Conservation (phyloP, 1,139 yeast genomes). For the Protomyces inouyei region DNA sequence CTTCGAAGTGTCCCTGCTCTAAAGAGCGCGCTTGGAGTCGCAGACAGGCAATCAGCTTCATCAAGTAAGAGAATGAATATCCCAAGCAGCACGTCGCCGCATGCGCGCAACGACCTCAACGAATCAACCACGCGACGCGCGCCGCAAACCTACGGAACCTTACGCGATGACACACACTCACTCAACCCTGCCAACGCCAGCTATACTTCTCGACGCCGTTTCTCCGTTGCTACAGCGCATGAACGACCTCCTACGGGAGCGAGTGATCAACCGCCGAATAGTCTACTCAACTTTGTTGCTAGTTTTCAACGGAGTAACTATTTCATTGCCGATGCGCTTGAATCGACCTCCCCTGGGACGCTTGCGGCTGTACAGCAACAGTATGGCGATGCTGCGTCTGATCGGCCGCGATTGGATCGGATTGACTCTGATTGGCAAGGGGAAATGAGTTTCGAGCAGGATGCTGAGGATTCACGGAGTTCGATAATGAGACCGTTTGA, state of each 20-base stretch:
- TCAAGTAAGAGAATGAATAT: background rate
- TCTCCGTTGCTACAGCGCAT: background rate
- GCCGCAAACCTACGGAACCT: background rate
- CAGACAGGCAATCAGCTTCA: no score
- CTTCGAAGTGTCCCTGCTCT: no score
- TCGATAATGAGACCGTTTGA: background rate
- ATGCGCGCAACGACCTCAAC: background rate
- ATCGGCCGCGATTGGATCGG: constrained; percentile 18
- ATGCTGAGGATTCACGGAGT: background rate
- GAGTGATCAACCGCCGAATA: constrained; percentile 2
- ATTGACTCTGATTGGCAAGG: constrained; percentile 24
- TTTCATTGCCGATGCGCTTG: constrained; percentile 23
- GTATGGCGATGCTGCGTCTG: background rate
- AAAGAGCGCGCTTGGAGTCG: no score
- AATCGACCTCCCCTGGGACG: constrained; percentile 16
- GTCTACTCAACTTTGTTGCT: constrained; percentile 11
- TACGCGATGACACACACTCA: background rate
- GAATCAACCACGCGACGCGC: background rate
- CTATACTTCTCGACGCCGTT: background rate
- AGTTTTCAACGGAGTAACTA: constrained; percentile 21
- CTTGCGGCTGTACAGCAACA: background rate
- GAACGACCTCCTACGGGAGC: background rate
- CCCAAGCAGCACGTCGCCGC: background rate
- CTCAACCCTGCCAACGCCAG: background rate
- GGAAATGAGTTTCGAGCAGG: constrained; percentile 7